These are phyloP conservation scores for Scheffersomyces stipitis DNA, from an alignment of 805 yeast genomes.

Conservation along the genomic window DNA sequence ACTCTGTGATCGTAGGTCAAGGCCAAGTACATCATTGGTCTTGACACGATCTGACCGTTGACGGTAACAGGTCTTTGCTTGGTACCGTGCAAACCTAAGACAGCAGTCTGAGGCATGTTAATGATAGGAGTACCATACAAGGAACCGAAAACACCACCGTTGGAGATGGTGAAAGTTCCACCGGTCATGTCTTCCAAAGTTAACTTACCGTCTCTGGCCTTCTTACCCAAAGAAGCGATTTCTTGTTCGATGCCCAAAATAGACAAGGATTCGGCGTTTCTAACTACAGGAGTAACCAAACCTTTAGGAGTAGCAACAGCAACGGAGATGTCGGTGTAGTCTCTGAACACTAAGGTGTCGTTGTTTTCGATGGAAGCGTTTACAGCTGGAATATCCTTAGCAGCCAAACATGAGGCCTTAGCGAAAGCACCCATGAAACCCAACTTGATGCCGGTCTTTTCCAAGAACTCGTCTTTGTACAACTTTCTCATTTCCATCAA, in stretches of 20 bases:
- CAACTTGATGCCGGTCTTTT: constrained; percentile 89
- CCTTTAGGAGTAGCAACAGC: constrained; percentile 99
- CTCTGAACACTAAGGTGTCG: constrained; percentile 93
- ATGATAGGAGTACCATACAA: constrained; percentile 97
- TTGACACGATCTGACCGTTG: constrained; percentile 90
- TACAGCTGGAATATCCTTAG: constrained; percentile 91
- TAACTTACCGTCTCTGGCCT: constrained; percentile 96
- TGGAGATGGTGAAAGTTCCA: constrained; percentile 98
- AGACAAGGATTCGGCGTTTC: constrained; percentile 91
- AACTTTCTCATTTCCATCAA: constrained; percentile 91
- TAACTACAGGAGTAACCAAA: constrained; percentile 94
- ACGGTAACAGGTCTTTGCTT: constrained; percentile 97
- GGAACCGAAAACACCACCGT: constrained; percentile 99
- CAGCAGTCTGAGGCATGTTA: constrained; percentile 98
- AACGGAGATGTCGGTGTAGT: constrained; percentile 90
- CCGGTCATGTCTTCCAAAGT: constrained; percentile 99
- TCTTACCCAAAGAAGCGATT: constrained; percentile 75
- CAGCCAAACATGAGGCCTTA: constrained; percentile 88
- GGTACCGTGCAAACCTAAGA: constrained; percentile 94
- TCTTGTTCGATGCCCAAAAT: constrained; percentile 89
- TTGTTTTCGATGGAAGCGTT: constrained; percentile 92
- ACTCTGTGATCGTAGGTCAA: constrained; percentile 98
- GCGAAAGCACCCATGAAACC: constrained; percentile 99
- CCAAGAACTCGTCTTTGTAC: constrained; percentile 94
- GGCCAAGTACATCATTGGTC: constrained; percentile 99